Evolutionary conservation across 441 rosid genomes (phyloP).

Genomic region (Iberis amara): DNA sequence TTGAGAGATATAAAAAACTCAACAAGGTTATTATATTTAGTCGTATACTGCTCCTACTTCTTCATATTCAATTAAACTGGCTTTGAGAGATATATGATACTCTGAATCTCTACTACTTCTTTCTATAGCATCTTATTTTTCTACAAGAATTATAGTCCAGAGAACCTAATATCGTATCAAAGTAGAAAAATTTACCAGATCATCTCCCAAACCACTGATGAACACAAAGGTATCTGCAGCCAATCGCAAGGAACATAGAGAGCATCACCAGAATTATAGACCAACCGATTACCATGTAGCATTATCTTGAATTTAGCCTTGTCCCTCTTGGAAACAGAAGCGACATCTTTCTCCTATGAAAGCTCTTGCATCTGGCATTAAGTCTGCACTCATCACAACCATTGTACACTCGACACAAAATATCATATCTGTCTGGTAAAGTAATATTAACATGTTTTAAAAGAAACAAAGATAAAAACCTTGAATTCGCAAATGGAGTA

Average conservation of each 20-base stretch:
- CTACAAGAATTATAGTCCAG: neutral
- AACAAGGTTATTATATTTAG: neutral
- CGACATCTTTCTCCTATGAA: slow-evolving; percentile 6
- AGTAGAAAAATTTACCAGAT: slow-evolving; percentile 7
- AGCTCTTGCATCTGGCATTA: neutral
- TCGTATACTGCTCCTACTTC: slow-evolving; percentile 10
- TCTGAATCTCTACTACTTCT: slow-evolving; percentile 3
- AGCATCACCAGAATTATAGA: neutral
- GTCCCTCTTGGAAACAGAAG: slow-evolving; percentile 1
- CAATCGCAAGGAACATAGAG: slow-evolving; percentile 7
- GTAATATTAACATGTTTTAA: neutral
- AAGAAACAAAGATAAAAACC: neutral
- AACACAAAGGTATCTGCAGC: slow-evolving; percentile 2
- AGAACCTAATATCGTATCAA: slow-evolving; percentile 1
- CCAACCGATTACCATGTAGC: neutral
- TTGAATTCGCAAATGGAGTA: slow-evolving; percentile 1
- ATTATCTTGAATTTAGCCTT: slow-evolving; percentile 10
- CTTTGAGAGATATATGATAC: slow-evolving; percentile 9
- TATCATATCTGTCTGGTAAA: slow-evolving; percentile 5
- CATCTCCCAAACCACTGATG: neutral
- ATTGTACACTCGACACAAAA: neutral
- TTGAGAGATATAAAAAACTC: neutral
- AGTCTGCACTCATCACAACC: slow-evolving; percentile 6
- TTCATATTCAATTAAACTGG: slow-evolving; percentile 11
- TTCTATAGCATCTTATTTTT: slow-evolving; percentile 12